Conservation (phyloP, 768 basidiomycete species). For the Exsudoporus frostii region DNA sequence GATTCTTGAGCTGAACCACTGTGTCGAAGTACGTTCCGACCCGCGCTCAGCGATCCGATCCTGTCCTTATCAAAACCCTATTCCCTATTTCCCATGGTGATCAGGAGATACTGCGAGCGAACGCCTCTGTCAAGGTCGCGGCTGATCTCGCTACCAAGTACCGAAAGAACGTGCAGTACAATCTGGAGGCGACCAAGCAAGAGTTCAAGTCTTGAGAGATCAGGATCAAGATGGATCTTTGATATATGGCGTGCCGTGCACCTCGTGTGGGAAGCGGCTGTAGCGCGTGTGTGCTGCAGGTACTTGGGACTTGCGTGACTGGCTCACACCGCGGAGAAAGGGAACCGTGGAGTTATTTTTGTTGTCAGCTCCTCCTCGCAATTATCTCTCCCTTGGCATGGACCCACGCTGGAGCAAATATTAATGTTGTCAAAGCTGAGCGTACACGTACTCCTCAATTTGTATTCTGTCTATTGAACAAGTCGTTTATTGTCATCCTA, state of each 20-base stretch:
- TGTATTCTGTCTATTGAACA: neutral
- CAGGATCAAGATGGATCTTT: neutral
- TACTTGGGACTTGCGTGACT: neutral
- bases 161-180: conserved; percentile 90
- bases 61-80: neutral
- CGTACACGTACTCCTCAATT: neutral
- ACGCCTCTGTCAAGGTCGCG: conserved; percentile 72
- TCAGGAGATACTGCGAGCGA: conserved; percentile 79
- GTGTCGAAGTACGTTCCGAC: conserved; percentile 61
- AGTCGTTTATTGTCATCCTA: neutral
- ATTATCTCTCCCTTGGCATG: neutral
- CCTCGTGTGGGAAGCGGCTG: neutral
- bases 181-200: conserved; percentile 68
- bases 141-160: conserved; percentile 86
- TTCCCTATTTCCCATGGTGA: neutral
- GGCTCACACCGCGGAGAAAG: conserved; percentile 1
- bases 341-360: neutral
- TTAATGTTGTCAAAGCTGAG: neutral
- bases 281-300: neutral
- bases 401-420: neutral
- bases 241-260: neutral
- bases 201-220: conserved; percentile 12
- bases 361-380: neutral
- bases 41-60: neutral
- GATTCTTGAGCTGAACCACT: conserved; percentile 84